Percentiles rank a stretch among this genome's conserved stretches.
phyloP scores from a whole-genome alignment of 352 stramenopile genomes.

The Lagenidium sp. region DNA sequence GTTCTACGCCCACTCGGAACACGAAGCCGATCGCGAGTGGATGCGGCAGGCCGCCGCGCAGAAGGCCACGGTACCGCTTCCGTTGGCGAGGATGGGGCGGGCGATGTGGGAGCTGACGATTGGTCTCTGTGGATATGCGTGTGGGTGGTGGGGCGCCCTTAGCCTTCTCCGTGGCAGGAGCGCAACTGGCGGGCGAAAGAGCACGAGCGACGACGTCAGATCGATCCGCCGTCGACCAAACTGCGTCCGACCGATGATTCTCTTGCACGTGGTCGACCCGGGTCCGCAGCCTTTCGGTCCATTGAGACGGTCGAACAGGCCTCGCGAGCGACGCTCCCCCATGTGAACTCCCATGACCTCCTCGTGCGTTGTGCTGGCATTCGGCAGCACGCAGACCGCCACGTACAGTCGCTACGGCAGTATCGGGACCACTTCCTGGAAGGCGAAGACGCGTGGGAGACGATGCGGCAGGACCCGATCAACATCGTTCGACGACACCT shows the following conservation, averaged over 20 bases:
- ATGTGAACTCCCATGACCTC: conserved; percentile 67
- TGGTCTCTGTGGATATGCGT: too few relatives aligned
- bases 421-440: conserved; percentile 50
- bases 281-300: conserved; percentile 21
- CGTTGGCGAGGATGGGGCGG: too few relatives aligned
- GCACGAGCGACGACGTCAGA: conserved; percentile 4
- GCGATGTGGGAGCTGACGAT: too few relatives aligned
- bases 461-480: conserved; percentile 59
- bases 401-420: conserved; percentile 26
- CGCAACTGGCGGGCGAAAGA: conserved; percentile 47
- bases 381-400: conserved; percentile 35
- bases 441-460: conserved; percentile 45
- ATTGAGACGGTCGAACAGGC: conserved; percentile 67
- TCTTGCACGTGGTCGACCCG: too few relatives aligned
- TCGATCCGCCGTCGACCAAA: too few relatives aligned
- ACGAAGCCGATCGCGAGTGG: conserved; percentile 15
- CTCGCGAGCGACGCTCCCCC: conserved; percentile 22
- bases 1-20: conserved; percentile 6
- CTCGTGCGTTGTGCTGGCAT: conserved; percentile 58
- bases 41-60: conserved; percentile 9
- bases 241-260: not conserved
- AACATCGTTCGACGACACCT: conserved; percentile 55
- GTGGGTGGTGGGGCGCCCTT: too few relatives aligned
- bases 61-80: too few relatives aligned
- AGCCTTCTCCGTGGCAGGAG: conserved; percentile 66